These are phyloP conservation scores for Pseudognaphalium luteoalbum DNA, from an alignment of 129 eudicot genomes.

Conservation along the genomic window DNA sequence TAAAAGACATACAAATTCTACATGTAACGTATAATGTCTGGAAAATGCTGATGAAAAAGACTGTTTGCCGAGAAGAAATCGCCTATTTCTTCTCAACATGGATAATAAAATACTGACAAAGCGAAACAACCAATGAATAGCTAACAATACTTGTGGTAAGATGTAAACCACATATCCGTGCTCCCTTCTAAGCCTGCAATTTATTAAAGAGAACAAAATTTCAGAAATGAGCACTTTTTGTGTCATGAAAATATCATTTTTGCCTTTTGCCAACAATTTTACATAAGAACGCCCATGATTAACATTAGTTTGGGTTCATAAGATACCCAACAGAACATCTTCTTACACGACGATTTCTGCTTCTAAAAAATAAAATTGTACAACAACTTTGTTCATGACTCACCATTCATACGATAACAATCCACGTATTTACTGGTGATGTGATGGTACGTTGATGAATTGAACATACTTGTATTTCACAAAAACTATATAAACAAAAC, in stretches of 20 bases:
- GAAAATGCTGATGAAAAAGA: not conserved
- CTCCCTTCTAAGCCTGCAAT: conserved; percentile 20
- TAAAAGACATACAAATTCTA: conserved; percentile 1
- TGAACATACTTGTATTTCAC: not conserved
- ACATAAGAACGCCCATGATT: not conserved
- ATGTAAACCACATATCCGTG: not conserved
- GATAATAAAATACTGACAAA: not conserved
- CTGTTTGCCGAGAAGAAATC: not conserved
- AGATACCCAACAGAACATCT: not conserved
- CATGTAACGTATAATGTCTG: not conserved
- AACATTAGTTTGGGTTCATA: not conserved
- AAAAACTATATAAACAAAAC: not conserved
- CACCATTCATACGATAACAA: not conserved
- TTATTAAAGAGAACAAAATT: not conserved
- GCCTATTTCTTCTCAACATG: not conserved
- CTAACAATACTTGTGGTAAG: conserved; percentile 8
- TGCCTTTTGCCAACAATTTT: too few species aligned
- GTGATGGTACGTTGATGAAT: not conserved
- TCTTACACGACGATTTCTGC: not conserved
- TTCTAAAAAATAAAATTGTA: not conserved
- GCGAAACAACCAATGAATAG: not conserved
- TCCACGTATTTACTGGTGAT: not conserved
- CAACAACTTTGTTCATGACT: not conserved
- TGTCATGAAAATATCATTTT: not conserved
- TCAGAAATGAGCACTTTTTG: not conserved